phyloP scores from a whole-genome alignment of 805 yeast species.

The Candida sonorensis region DNA sequence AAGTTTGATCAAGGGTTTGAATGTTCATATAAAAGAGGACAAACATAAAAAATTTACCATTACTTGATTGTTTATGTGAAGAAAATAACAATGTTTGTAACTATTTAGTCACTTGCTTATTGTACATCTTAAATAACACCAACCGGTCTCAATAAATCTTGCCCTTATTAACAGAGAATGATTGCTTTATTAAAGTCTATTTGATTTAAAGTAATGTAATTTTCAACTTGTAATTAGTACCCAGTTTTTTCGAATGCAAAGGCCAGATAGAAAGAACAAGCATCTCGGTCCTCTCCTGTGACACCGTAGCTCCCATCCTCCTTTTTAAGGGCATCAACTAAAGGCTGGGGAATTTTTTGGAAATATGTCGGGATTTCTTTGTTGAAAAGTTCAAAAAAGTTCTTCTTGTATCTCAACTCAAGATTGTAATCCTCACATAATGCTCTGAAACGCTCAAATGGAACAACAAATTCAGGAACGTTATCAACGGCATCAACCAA shows the following conservation, averaged over 20 bases:
- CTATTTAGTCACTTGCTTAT: too few relatives aligned
- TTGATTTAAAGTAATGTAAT: too few relatives aligned
- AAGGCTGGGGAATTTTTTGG: slow-evolving; percentile 44
- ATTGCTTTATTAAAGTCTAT: too few relatives aligned
- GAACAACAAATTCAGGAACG: slow-evolving; percentile 95
- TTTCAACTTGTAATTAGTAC: too few relatives aligned
- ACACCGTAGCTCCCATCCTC: slow-evolving; percentile 80
- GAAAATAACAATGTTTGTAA: too few relatives aligned
- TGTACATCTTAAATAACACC: too few relatives aligned
- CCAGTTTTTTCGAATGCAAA: slow-evolving; percentile 64
- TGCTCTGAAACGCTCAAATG: slow-evolving; percentile 79
- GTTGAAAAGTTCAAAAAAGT: slow-evolving; percentile 76
- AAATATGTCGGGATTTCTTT: slow-evolving; percentile 70
- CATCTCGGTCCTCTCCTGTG: slow-evolving; percentile 84
- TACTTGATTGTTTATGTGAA: too few relatives aligned
- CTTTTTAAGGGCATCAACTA: slow-evolving; percentile 64
- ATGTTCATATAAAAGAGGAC: slow-evolving; percentile 14
- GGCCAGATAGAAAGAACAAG: slow-evolving; percentile 75
- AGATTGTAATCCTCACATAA: slow-evolving; percentile 80
- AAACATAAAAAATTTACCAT: slow-evolving; percentile 13
- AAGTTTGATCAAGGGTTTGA: slow-evolving; percentile 45
- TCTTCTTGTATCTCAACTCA: slow-evolving; percentile 62
- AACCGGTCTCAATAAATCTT: too few relatives aligned
- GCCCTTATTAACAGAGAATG: too few relatives aligned
- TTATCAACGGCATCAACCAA: slow-evolving; percentile 91